Percentiles rank a stretch among this genome's conserved stretches.
Conservation (phyloP, 139 green algal genomes). For the Chlorella sp. region DNA sequence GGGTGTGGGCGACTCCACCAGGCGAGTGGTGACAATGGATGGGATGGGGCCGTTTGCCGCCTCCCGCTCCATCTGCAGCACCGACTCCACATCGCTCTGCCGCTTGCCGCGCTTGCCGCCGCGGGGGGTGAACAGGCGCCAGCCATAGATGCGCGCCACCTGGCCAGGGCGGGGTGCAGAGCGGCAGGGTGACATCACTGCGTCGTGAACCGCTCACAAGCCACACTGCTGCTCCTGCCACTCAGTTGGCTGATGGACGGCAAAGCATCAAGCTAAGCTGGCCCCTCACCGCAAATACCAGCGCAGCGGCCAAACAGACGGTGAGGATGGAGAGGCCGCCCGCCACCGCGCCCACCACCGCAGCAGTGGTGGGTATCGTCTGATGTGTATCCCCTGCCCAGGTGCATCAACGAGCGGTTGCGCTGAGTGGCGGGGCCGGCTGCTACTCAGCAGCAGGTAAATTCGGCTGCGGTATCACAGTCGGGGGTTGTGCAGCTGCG, state of each 20-base stretch:
- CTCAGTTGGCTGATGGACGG: too few relatives aligned
- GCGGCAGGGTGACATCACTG: too few relatives aligned
- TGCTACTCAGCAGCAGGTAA: too few relatives aligned
- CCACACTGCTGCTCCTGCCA: too few relatives aligned
- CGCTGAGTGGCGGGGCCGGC: too few relatives aligned
- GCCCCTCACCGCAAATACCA: neutral
- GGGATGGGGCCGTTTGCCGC: neutral
- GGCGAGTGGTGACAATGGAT: slow-evolving; percentile 21
- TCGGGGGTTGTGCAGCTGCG: too few relatives aligned
- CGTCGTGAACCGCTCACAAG: too few relatives aligned
- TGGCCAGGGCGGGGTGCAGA: too few relatives aligned
- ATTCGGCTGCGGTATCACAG: too few relatives aligned
- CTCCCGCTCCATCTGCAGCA: neutral
- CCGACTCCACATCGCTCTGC: slow-evolving; percentile 1
- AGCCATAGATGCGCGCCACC: slow-evolving; percentile 21
- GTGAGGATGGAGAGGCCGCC: slow-evolving; percentile 19
- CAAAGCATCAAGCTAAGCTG: too few relatives aligned
- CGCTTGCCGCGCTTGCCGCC: slow-evolving; percentile 5
- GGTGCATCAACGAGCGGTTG: too few relatives aligned
- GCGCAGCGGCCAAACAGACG: slow-evolving; percentile 13
- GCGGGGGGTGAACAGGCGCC: neutral
- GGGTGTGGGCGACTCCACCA: neutral
- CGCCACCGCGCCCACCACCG: slow-evolving; percentile 31
- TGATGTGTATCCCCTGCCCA: neutral
- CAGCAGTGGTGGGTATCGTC: slow-evolving; percentile 15